phyloP scores from a whole-genome alignment of 169 alveolate species.

The Plasmodium vinckei region DNA sequence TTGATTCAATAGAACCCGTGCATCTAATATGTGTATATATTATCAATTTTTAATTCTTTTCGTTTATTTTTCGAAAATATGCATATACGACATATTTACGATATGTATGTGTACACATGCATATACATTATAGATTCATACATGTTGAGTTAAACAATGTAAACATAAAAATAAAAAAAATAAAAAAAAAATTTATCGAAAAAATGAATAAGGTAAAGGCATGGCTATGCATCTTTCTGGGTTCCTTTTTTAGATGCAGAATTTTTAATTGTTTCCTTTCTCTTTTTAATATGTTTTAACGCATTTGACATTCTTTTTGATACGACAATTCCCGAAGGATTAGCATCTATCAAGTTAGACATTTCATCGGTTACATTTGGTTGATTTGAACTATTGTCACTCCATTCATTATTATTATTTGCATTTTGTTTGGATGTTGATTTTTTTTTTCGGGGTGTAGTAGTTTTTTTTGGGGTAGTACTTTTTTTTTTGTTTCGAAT shows the following conservation, averaged over 20 bases:
- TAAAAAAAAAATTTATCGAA: not conserved
- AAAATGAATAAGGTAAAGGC: not conserved
- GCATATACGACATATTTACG: not conserved
- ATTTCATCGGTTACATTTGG: too few relatives aligned
- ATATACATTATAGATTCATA: not conserved
- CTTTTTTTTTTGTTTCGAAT: slow-evolving; percentile 30
- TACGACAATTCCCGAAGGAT: slow-evolving; percentile 55
- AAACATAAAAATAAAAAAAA: not conserved
- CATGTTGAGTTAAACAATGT: not conserved
- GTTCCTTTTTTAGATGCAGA: not conserved
- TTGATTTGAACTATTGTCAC: too few relatives aligned
- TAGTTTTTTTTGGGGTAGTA: not conserved
- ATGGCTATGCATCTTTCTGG: not conserved
- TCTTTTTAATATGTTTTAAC: slow-evolving; percentile 31
- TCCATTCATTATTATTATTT: too few relatives aligned
- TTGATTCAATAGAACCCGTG: not conserved
- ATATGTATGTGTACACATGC: not conserved
- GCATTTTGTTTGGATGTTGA: too few relatives aligned
- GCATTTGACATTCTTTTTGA: slow-evolving; percentile 64
- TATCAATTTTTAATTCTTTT: not conserved
- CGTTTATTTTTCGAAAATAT: not conserved
- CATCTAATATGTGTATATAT: not conserved
- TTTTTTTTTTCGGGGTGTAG: slow-evolving; percentile 1
- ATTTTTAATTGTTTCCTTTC: slow-evolving; percentile 13
- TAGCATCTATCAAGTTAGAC: slow-evolving; percentile 18